Percentiles rank a stretch among this genome's conserved stretches.
These are phyloP conservation scores for Metschnikowia kofuensis DNA, from an alignment of 805 yeast genomes.

Conservation along the genomic window DNA sequence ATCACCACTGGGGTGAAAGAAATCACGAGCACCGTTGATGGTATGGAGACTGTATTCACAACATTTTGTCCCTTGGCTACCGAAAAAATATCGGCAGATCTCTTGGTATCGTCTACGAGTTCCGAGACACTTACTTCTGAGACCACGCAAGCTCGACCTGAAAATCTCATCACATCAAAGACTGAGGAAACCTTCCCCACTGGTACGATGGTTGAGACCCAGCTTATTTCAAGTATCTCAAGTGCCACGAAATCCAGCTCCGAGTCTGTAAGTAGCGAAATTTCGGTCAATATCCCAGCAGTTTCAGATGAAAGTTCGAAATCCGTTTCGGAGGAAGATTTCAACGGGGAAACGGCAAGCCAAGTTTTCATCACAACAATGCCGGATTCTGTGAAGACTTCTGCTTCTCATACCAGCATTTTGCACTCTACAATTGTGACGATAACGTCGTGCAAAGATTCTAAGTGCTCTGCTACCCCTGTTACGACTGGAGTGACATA, in stretches of 20 bases:
- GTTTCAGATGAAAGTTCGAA: too few relatives aligned
- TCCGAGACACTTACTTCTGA: not conserved
- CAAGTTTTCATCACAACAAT: not conserved
- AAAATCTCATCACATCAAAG: too few relatives aligned
- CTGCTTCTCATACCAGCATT: constrained; percentile 5
- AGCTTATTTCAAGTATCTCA: too few relatives aligned
- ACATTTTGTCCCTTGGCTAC: constrained; percentile 22
- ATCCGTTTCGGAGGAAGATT: too few relatives aligned
- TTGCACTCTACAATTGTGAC: constrained; percentile 20
- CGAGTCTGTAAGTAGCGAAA: too few relatives aligned
- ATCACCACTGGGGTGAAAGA: constrained; percentile 23
- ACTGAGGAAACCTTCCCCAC: too few relatives aligned
- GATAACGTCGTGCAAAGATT: constrained; percentile 28
- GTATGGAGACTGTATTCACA: constrained; percentile 32
- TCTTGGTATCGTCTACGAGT: not conserved
- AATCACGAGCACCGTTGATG: constrained; percentile 33
- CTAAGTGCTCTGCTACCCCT: constrained; percentile 23
- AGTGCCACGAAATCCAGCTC: too few relatives aligned
- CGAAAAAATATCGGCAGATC: not conserved
- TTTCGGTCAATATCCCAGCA: too few relatives aligned
- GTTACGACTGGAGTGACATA: constrained; percentile 23
- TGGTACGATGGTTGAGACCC: too few relatives aligned
- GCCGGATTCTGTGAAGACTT: not conserved
- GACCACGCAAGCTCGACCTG: not conserved
- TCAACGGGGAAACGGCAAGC: not conserved